Conservation (phyloP, 495 filamentous ascomycete genomes). For the Aspergillus mulundensis region DNA sequence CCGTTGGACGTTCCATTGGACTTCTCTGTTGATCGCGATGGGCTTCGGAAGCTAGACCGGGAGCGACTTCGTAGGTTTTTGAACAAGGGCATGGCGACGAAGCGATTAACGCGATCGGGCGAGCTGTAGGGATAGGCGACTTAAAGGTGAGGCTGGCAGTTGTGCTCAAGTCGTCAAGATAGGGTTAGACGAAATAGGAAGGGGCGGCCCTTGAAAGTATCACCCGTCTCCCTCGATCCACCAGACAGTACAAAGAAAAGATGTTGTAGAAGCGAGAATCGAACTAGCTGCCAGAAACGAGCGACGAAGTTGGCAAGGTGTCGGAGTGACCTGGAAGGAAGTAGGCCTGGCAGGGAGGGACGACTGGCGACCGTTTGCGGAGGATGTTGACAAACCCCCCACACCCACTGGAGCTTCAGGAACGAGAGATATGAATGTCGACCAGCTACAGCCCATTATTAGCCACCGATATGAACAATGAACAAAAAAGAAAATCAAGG, state of each 20-base stretch:
- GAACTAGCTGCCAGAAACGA: conserved; percentile 8
- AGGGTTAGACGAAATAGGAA: conserved; percentile 6
- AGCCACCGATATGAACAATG: conserved; percentile 6
- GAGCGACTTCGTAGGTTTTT: conserved; percentile 73
- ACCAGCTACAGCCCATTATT: conserved; percentile 6
- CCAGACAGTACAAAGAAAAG: not conserved
- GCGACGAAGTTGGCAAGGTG: conserved; percentile 2
- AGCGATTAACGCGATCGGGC: too few relatives aligned
- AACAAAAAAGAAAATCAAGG: conserved; percentile 6
- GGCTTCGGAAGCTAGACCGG: conserved; percentile 52
- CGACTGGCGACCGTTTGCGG: conserved; percentile 39
- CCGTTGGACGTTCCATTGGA: conserved; percentile 35
- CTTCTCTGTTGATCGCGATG: conserved; percentile 51
- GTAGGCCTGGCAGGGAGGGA: not conserved
- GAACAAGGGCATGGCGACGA: conserved; percentile 60
- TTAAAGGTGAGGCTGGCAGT: not conserved
- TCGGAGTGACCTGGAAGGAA: not conserved
- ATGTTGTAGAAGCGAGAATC: not conserved
- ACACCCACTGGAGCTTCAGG: conserved; percentile 16
- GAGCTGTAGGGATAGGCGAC: not conserved
- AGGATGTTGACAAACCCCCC: conserved; percentile 24
- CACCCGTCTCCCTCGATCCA: not conserved
- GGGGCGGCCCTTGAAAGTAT: conserved; percentile 2
- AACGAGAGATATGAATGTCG: conserved; percentile 2
- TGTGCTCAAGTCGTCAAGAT: not conserved